Conservation (phyloP, 2,329 filamentous ascomycete genomes). For the Microdochium paspali region DNA sequence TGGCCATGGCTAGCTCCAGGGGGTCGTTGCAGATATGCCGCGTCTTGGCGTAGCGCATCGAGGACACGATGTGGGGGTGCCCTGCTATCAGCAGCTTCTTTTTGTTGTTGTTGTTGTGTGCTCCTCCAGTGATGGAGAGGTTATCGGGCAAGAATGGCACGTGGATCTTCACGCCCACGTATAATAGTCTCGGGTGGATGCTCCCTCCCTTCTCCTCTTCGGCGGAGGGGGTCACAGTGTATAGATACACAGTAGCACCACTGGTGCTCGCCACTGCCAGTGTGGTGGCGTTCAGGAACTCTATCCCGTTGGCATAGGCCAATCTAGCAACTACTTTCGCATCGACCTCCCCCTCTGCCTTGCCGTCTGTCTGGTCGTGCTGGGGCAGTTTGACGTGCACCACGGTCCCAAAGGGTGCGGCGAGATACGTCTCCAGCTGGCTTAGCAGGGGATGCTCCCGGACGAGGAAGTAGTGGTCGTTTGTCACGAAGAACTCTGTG, state of each 20-base stretch:
- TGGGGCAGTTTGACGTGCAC: constrained; percentile 23
- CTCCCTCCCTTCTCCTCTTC: not conserved
- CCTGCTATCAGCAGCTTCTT: constrained; percentile 25
- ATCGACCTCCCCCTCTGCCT: constrained; percentile 3
- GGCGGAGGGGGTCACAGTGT: constrained; percentile 7
- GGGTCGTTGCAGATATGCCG: constrained; percentile 24
- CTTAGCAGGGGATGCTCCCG: constrained; percentile 14
- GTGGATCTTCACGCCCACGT: constrained; percentile 5
- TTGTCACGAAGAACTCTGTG: constrained; percentile 30
- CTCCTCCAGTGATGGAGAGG: constrained; percentile 21
- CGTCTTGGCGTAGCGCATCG: constrained; percentile 19
- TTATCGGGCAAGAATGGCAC: constrained; percentile 31
- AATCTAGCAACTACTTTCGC: constrained; percentile 19
- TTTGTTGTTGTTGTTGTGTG: too few relatives aligned
- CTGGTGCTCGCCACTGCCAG: constrained; percentile 27
- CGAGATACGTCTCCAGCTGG: constrained; percentile 23
- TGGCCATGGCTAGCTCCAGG: constrained; percentile 12
- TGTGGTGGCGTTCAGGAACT: constrained; percentile 25
- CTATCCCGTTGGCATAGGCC: constrained; percentile 31
- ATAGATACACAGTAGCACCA: constrained; percentile 18
- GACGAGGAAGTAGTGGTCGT: constrained; percentile 25
- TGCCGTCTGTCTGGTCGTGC: constrained; percentile 3
- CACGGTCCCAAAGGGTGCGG: constrained; percentile 20
- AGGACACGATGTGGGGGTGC: constrained; percentile 24
- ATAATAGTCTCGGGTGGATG: constrained; percentile 7